phyloP scores from a whole-genome alignment of 2,329 filamentous ascomycete species.

The Pseudogymnoascus sp. region DNA sequence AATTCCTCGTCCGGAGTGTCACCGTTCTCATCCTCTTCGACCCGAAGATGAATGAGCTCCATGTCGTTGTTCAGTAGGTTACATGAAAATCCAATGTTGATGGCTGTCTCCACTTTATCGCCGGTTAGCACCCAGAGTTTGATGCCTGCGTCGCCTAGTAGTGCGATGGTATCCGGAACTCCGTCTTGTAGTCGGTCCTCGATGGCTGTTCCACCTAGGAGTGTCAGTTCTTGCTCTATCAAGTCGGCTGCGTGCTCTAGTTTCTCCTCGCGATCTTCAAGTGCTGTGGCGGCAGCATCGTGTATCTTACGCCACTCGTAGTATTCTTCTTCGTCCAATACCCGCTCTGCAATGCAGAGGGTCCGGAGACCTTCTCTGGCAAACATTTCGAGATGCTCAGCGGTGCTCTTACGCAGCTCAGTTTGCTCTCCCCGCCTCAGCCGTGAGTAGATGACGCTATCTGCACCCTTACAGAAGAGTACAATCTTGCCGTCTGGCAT shows the following conservation, averaged over 20 bases:
- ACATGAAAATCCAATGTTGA: slow-evolving; percentile 99
- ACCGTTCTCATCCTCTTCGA: slow-evolving; percentile 68
- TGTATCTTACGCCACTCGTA: slow-evolving; percentile 77
- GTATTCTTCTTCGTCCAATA: slow-evolving; percentile 77
- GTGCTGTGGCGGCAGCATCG: slow-evolving; percentile 74
- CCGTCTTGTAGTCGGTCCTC: slow-evolving; percentile 95
- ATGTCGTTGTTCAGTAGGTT: slow-evolving; percentile 96
- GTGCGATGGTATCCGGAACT: slow-evolving; percentile 87
- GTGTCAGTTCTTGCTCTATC: slow-evolving; percentile 85
- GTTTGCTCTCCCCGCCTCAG: slow-evolving; percentile 78
- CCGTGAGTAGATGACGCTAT: slow-evolving; percentile 93
- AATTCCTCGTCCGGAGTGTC: slow-evolving; percentile 45
- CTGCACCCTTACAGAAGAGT: slow-evolving; percentile 94
- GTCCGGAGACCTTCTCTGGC: slow-evolving; percentile 91
- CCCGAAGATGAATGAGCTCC: slow-evolving; percentile 87
- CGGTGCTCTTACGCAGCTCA: slow-evolving; percentile 76
- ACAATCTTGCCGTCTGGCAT: slow-evolving; percentile 89
- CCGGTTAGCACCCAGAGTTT: slow-evolving; percentile 98
- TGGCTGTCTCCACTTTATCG: slow-evolving; percentile 97
- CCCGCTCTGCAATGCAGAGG: slow-evolving; percentile 81
- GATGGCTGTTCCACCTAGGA: slow-evolving; percentile 91
- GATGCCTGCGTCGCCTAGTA: slow-evolving; percentile 88
- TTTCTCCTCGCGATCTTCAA: slow-evolving; percentile 85
- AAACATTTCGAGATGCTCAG: slow-evolving; percentile 94
- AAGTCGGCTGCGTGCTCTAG: slow-evolving; percentile 80